Percentiles rank a stretch among this genome's conserved stretches.
These are phyloP conservation scores for Trametes gibbosa DNA, from an alignment of 768 basidiomycete species.

Conservation along the genomic window DNA sequence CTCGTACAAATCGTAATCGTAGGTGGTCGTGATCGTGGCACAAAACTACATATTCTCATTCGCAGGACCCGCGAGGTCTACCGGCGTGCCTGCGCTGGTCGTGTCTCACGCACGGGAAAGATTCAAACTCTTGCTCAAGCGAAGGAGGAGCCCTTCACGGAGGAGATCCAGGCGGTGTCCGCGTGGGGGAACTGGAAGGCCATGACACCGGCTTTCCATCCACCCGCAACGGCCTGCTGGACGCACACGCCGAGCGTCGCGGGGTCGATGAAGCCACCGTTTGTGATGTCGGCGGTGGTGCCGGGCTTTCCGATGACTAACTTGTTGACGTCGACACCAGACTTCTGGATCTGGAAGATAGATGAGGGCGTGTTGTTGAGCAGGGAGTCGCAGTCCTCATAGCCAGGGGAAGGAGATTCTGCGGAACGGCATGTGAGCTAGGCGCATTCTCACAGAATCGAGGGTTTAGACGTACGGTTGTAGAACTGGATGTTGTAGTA, in stretches of 20 bases:
- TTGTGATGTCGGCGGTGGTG: constrained; percentile 39
- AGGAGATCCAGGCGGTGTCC: constrained; percentile 8
- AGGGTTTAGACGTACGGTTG: constrained; percentile 30
- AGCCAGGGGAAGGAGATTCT: constrained; percentile 24
- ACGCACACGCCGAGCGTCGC: constrained; percentile 57
- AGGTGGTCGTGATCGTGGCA: background rate
- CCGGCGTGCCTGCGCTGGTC: background rate
- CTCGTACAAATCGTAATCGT: background rate
- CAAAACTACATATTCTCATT: background rate
- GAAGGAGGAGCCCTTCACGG: constrained; percentile 5
- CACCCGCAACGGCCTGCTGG: constrained; percentile 49
- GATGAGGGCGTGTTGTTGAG: constrained; percentile 42
- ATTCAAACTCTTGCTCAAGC: background rate
- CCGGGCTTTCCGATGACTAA: constrained; percentile 57
- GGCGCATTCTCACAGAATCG: constrained; percentile 23
- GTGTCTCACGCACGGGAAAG: background rate
- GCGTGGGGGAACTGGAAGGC: constrained; percentile 23
- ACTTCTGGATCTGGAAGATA: constrained; percentile 47
- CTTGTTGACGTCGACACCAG: constrained; percentile 44
- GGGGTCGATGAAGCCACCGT: constrained; percentile 55
- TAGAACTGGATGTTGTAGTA: constrained; percentile 39
- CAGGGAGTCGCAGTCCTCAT: constrained; percentile 36
- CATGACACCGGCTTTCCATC: constrained; percentile 51
- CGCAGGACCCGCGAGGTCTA: background rate
- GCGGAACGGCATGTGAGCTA: constrained; percentile 25